Percentiles rank a stretch among this genome's conserved stretches.
phyloP scores from a whole-genome alignment of 2,329 filamentous ascomycete genomes.

The Trichoderma sp. region DNA sequence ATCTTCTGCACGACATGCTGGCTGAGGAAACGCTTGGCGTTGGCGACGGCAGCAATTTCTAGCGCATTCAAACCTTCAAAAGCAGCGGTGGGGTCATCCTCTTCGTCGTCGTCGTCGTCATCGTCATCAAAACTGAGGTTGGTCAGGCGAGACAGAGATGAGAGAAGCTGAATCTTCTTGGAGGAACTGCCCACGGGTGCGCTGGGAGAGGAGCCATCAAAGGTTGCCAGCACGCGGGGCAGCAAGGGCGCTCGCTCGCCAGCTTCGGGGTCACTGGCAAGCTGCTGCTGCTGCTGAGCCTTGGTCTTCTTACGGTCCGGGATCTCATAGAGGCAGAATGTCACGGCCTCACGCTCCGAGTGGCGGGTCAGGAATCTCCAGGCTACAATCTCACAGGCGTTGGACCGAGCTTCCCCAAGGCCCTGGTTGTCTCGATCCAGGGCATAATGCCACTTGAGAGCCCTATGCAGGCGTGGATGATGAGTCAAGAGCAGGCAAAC shows the following conservation, averaged over 20 bases:
- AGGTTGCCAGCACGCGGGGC: conserved; percentile 36
- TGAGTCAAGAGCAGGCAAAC: conserved; percentile 17
- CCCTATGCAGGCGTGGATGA: conserved; percentile 49
- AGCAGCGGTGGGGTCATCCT: conserved; percentile 65
- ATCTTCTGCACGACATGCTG: conserved; percentile 81
- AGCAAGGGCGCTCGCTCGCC: conserved; percentile 54
- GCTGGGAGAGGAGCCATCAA: conserved; percentile 28
- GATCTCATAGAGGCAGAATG: conserved; percentile 74
- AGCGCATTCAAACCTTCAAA: conserved; percentile 83
- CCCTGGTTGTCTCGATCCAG: conserved; percentile 63
- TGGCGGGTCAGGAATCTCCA: conserved; percentile 75
- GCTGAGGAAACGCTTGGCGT: conserved; percentile 82
- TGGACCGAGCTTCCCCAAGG: conserved; percentile 67
- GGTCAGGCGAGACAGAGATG: conserved; percentile 59
- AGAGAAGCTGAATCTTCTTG: conserved; percentile 53
- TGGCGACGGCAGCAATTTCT: conserved; percentile 79
- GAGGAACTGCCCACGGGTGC: conserved; percentile 42
- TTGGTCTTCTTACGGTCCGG: conserved; percentile 45
- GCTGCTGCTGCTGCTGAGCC: conserved; percentile 17
- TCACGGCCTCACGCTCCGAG: conserved; percentile 71
- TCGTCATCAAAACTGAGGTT: conserved; percentile 40
- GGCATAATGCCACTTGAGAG: conserved; percentile 74
- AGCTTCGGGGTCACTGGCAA: conserved; percentile 41
- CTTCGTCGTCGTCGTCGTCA: conserved; percentile 48
- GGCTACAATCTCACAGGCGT: conserved; percentile 78